phyloP scores from a whole-genome alignment of 371 early-diverging fungal species.

The Apophysomyces trapeziformis region DNA sequence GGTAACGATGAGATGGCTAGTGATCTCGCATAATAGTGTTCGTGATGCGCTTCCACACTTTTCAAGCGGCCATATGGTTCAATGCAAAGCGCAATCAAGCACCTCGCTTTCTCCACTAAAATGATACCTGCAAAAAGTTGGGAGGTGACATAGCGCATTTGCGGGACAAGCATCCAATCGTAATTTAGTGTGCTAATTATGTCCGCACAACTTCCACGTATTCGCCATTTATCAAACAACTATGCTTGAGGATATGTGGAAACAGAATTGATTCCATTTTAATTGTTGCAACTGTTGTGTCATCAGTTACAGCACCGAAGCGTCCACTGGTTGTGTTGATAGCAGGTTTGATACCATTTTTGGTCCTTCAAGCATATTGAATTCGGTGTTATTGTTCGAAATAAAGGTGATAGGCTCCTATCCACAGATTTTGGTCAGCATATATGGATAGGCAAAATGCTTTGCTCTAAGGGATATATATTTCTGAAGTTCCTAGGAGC shows the following conservation, averaged over 20 bases:
- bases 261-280: background rate
- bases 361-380: background rate
- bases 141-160: background rate
- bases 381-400: background rate
- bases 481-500: background rate
- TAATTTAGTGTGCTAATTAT: background rate
- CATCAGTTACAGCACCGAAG: background rate
- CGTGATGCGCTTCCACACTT: background rate
- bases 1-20: background rate
- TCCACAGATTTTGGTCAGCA: background rate
- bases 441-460: background rate
- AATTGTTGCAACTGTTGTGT: background rate
- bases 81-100: background rate
- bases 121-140: background rate
- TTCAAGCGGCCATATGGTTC: slow-evolving; percentile 6
- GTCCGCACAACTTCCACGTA: background rate
- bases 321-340: background rate
- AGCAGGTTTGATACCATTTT: background rate
- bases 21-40: background rate
- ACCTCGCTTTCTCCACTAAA: background rate
- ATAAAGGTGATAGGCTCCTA: background rate
- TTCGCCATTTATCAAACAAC: background rate
- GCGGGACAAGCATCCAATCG: background rate
- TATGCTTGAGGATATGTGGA: background rate
- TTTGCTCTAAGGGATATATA: background rate